A percentile compares a stretch with the other conserved stretches of the same genome.
These are phyloP conservation scores for Lepidium aucheri DNA, from an alignment of 345 rosid genomes.

Conservation along the genomic window DNA sequence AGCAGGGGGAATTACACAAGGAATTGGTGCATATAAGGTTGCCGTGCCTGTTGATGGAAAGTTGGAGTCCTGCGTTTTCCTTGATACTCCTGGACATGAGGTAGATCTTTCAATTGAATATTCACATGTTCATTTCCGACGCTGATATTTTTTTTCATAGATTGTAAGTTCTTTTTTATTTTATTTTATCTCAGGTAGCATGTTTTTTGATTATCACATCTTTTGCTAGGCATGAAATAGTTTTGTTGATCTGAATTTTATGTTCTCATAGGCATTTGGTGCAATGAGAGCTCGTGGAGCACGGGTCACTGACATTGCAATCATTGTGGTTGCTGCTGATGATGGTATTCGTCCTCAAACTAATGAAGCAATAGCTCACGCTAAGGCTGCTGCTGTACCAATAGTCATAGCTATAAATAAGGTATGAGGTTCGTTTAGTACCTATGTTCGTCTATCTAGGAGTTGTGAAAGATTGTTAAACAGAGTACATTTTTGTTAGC, in stretches of 20 bases:
- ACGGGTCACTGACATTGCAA: constrained; percentile 87
- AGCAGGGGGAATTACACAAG: constrained; percentile 99
- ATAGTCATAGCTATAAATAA: constrained; percentile 87
- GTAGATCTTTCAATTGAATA: constrained; percentile 32
- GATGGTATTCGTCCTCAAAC: constrained; percentile 99
- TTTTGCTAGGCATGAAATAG: neutral
- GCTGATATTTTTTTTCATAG: neutral
- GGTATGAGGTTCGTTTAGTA: constrained; percentile 33
- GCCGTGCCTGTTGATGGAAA: constrained; percentile 76
- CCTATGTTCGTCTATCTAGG: neutral
- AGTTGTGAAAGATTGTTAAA: constrained; percentile 1
- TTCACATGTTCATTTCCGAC: neutral
- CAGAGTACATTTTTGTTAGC: neutral
- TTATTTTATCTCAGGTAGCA: neutral
- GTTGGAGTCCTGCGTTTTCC: constrained; percentile 78
- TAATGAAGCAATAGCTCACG: constrained; percentile 96
- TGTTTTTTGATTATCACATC: neutral
- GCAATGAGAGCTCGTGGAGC: constrained; percentile 99
- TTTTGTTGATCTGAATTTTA: constrained; percentile 27
- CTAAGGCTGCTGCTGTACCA: constrained; percentile 96
- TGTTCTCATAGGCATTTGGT: constrained; percentile 76
- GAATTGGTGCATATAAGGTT: constrained; percentile 93
- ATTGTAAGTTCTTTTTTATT: neutral
- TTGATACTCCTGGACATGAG: constrained; percentile 99
- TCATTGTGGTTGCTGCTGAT: constrained; percentile 97